A percentile compares a stretch with the other conserved stretches of the same genome.
phyloP scores from a whole-genome alignment of 768 basidiomycete species.

The Xanthoconium stramineum region DNA sequence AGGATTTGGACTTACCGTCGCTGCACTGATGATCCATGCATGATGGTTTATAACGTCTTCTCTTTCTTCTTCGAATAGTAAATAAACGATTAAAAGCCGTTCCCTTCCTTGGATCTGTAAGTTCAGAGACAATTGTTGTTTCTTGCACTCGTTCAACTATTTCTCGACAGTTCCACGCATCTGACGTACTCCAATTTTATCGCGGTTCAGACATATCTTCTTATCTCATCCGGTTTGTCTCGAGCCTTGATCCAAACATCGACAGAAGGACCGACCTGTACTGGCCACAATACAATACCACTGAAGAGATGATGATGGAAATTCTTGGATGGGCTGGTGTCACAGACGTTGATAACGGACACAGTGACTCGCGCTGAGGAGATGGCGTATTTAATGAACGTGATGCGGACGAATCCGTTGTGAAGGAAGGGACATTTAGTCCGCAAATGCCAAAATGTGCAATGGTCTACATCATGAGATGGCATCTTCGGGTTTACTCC shows the following conservation, averaged over 20 bases:
- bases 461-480: too few species aligned
- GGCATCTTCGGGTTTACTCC: too few species aligned
- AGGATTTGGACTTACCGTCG: conserved; percentile 35
- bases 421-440: background rate
- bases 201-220: conserved; percentile 41
- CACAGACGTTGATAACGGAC: conserved; percentile 38
- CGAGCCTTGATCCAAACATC: conserved; percentile 38
- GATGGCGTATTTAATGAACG: conserved; percentile 32
- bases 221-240: conserved; percentile 25
- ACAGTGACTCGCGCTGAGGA: conserved; percentile 41
- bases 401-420: conserved; percentile 2
- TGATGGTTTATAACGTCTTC: background rate
- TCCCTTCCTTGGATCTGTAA: conserved; percentile 44
- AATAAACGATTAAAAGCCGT: conserved; percentile 44
- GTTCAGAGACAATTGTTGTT: background rate
- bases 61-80: conserved; percentile 27
- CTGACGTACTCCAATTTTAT: conserved; percentile 43
- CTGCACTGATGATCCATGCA: background rate
- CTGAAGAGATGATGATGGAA: conserved; percentile 19
- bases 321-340: conserved; percentile 28
- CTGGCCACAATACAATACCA: conserved; percentile 44
- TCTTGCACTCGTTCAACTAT: background rate
- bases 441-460: too few species aligned
- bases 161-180: conserved; percentile 37
- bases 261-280: conserved; percentile 25